Evolutionary conservation across 331 rosid genomes (phyloP), one percentile per base, ranked within the genome.

Genomic region (Phaseolus coccineus): DNA sequence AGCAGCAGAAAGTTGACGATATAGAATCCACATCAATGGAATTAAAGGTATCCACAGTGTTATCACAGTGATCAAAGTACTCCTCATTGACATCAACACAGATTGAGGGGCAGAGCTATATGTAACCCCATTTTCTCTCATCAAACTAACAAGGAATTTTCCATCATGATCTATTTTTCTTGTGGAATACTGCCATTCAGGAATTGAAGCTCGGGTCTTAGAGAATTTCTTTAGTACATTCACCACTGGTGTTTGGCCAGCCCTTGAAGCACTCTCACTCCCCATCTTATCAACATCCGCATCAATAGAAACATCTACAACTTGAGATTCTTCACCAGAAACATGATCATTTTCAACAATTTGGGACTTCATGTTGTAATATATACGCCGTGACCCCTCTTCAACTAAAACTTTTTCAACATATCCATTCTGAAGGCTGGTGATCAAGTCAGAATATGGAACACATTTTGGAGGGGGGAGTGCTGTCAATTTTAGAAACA

Each of bases 21-120:
- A 87, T 24, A 95, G 89, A 81, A 95, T 91, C 99, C 99, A 95
- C 98, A 95, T 95, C 87, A 95, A 80, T 27, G 99, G 99, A 74
- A 89, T 85, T 75, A 95, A 85, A 72, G 99, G 98, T 83, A 95
- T 90, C 99, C 99, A 95, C 19, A 95, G 82, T 58, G 97, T 84
- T 69, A 95, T 57, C 65, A 93, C 84, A 3, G 98, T 90, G 76
- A 93, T 76, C 92, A 95, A 81, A 61, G 91, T 90, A 82, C 84
- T 87, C 89, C 98, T 95, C 87, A 93, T 82, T 5, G 94, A 85
- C 88, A 73, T 85, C 78, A 95, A 35, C 72, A 81, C 82, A 56
- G 98, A 93, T 68, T 91, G 99, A 83, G 99, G 99, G 25, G 99
- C 94, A 0, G 99, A 95, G 81, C 96, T 86, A 81, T 90, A 95